Evolutionary conservation across 345 rosid species (phyloP).

Genomic region (Luvunga scandens): DNA sequence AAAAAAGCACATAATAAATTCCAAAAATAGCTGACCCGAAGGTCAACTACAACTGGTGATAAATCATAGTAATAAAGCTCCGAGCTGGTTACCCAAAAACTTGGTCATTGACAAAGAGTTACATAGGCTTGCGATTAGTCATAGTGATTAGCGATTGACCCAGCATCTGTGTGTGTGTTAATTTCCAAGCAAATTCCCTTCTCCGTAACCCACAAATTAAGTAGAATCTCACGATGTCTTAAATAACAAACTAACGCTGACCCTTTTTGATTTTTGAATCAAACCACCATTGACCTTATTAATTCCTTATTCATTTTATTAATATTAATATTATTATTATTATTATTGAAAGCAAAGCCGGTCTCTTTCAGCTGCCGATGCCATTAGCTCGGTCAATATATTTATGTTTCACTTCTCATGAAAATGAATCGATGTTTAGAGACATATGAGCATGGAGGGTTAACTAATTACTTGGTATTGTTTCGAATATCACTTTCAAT

Average conservation of each 20-base stretch:
- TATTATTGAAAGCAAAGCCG: too few relatives aligned
- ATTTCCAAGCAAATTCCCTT: background rate
- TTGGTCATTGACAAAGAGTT: slow-evolving; percentile 6
- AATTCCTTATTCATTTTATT: background rate
- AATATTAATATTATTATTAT: background rate
- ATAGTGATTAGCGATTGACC: background rate
- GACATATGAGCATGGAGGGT: background rate
- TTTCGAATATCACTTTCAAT: background rate
- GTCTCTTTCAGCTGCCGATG: background rate
- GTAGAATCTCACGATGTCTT: background rate
- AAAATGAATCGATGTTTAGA: too few relatives aligned
- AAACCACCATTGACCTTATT: background rate
- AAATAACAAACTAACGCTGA: background rate
- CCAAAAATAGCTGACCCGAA: background rate
- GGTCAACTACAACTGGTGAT: background rate
- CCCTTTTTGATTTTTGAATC: background rate
- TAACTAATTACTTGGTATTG: background rate
- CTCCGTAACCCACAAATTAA: background rate
- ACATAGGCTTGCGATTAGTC: background rate
- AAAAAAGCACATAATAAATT: background rate
- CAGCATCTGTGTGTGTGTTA: background rate
- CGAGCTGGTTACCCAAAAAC: background rate
- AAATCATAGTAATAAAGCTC: background rate
- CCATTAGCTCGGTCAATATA: background rate
- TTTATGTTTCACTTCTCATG: background rate